These are phyloP conservation scores for Tetragonia tetragonoides DNA, from an alignment of 148 eudicot species.

Conservation along the genomic window DNA sequence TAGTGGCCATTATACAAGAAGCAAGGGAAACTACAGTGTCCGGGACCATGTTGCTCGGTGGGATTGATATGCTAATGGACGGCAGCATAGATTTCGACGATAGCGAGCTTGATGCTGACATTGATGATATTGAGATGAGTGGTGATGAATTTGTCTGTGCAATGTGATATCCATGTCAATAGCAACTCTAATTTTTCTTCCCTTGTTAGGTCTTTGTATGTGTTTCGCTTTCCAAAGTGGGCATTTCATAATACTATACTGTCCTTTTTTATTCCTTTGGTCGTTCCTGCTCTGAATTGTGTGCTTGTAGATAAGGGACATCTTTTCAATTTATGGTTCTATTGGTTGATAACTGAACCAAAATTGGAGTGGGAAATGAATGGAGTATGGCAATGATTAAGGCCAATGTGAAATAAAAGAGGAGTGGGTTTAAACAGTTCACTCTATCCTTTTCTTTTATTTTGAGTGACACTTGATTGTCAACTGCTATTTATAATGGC, in stretches of 20 bases:
- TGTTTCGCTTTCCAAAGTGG: not conserved
- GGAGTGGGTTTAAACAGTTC: too few species aligned
- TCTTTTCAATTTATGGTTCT: not conserved
- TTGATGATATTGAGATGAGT: constrained; percentile 47
- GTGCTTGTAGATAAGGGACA: constrained; percentile 3
- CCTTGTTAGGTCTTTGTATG: not conserved
- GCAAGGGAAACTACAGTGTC: constrained; percentile 36
- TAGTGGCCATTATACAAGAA: constrained; percentile 48
- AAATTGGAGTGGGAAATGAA: not conserved
- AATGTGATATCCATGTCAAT: constrained; percentile 23
- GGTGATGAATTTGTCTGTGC: constrained; percentile 64
- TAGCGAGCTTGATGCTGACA: constrained; percentile 57
- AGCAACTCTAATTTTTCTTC: not conserved
- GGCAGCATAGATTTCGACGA: constrained; percentile 72
- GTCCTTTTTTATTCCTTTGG: not conserved
- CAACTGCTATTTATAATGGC: not conserved
- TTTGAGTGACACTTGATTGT: too few species aligned
- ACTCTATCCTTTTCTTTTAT: too few species aligned
- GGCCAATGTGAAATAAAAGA: too few species aligned
- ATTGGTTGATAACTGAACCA: not conserved
- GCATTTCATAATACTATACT: not conserved
- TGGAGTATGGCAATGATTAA: not conserved
- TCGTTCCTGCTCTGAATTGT: not conserved
- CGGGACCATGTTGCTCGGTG: not conserved
- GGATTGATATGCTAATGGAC: constrained; percentile 17